Evolutionary conservation across 169 alveolate species (phyloP), one percentile per base, ranked within the genome.

Genomic region (Cryptosporidium ryanae): DNA sequence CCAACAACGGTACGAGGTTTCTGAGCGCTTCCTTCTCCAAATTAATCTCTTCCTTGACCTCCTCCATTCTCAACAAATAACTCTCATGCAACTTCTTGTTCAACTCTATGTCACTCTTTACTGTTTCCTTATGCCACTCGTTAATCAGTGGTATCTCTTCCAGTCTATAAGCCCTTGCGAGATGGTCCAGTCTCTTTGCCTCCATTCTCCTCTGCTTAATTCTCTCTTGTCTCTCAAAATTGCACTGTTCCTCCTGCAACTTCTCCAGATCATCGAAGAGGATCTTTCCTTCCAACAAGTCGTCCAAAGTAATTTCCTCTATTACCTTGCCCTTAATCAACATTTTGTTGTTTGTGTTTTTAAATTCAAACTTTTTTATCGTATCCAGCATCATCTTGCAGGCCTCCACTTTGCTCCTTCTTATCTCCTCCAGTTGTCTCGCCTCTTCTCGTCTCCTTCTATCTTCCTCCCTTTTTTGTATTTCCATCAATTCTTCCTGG

Each of bases 251-350:
- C 68, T 93, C 95, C 64, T 94, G 97, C 29, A 94, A 95, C 82
- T 90, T 94, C 64, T 95, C 97, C 6, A 94, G 91, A 82, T 95
- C 97, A 66, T 95, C 97, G 87, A 90, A 94, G 76, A 92, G 94
- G 31, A 95, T 94, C 48, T 90, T 87, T 21, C 97, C 97, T 65
- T 94, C 95, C 59, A 94, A 83, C 23, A 95, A 93, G 82, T 95
- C 97, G 2, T 92, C 95, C 55, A 94, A 92, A 63, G 92, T 95
- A 44, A 94, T 93, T 66, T 95, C 97, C 52, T 93, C 97, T 25
- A 95, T 82, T 31, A 89, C 91, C 67, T 95, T 95, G 43, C 97
- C 97, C 91, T 95, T 94, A 57, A 95, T 87, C 50, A 90, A 65
- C 48, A 94, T 90, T 83, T 92, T 94, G 15, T 93, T 68, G 81